Conservation (phyloP, 169 alveolate genomes). For the Babesia microti region DNA sequence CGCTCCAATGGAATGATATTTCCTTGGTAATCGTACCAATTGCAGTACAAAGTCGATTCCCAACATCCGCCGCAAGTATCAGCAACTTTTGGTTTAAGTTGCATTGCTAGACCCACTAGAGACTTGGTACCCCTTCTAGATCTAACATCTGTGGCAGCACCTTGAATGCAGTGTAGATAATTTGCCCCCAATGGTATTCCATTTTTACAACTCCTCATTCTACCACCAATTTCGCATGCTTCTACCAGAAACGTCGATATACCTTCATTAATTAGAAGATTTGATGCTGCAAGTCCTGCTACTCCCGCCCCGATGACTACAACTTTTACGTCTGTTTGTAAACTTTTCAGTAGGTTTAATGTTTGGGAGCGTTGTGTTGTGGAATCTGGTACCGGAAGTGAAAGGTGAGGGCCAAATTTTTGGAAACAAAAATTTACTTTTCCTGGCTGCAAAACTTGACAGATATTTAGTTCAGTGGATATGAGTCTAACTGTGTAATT, state of each 20-base stretch:
- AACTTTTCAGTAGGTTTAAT: slow-evolving; percentile 2
- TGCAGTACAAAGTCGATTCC: slow-evolving; percentile 59
- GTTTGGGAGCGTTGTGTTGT: too few species aligned
- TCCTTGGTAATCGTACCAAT: slow-evolving; percentile 49
- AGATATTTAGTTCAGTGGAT: too few species aligned
- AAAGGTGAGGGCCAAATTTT: too few species aligned
- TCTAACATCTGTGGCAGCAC: slow-evolving; percentile 40
- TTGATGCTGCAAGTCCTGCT: slow-evolving; percentile 60
- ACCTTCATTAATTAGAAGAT: slow-evolving; percentile 42
- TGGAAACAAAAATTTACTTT: too few species aligned
- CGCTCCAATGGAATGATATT: slow-evolving; percentile 19
- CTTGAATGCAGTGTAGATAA: slow-evolving; percentile 54
- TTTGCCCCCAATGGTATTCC: slow-evolving; percentile 57
- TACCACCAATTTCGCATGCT: slow-evolving; percentile 61
- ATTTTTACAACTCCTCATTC: slow-evolving; percentile 49
- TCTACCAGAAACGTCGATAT: slow-evolving; percentile 44
- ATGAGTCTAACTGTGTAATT: too few species aligned
- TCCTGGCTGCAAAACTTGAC: too few species aligned
- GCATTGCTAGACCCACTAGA: slow-evolving; percentile 33
- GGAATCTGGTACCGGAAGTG: too few species aligned
- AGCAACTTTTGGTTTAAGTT: slow-evolving; percentile 44
- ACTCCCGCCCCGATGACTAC: slow-evolving; percentile 61
- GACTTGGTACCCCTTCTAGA: slow-evolving; percentile 39
- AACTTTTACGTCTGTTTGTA: slow-evolving; percentile 14
- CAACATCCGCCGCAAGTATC: slow-evolving; percentile 60